Base-by-base conservation (phyloP, 2,329 filamentous ascomycete species). In the Epichloe uncinata region DNA sequence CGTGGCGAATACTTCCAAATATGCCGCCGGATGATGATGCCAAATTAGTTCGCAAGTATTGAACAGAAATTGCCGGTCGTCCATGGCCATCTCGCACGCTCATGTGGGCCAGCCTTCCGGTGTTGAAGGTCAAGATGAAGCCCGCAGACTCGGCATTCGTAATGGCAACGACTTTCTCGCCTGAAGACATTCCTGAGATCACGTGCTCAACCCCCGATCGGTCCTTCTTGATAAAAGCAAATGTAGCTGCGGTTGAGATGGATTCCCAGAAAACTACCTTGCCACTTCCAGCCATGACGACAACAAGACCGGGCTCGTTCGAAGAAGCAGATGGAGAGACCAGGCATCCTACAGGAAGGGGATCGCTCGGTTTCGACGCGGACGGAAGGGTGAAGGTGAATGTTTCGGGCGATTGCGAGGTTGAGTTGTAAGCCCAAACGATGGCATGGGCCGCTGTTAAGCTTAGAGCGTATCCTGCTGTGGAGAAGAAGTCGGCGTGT, bases 181-280 rank as follows among this genome's bases (percentile, higher is more conserved):
- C 84, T 0, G 84, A 85, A 49, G 84, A 80, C 67, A 95, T 75
- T 53, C 85, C 84, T 2, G 79, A 73, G 54, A 95, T 80, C 3
- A 72, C 71, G 43, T 86, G 81, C 60, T 94, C 87, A 15, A 95
- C 79, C 15, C 87, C 87, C 55, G 82, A 84, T 56, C 85, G 82
- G 60, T 87, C 85, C 62, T 94, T 85, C 56, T 85, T 84, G 60
- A 91, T 86, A 40, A 94, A 79, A 54, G 86, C 87, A 50, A 94
- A 75, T 1, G 87, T 88, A 38, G 89, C 86, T 9, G 88, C 89
- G 64, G 82, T 89, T 50, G 91, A 89, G 55, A 97, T 86, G 38
- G 88, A 94, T 64, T 97, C 93, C 89, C 93, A 97, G 66, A 93
- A 97, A 42, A 87, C 83, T 48, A 97, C 81, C 65, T 84, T 90